A percentile compares a stretch with the other conserved stretches of the same genome.
phyloP scores from a whole-genome alignment of 106 monocot species.

The Hemerocallis citrina region DNA sequence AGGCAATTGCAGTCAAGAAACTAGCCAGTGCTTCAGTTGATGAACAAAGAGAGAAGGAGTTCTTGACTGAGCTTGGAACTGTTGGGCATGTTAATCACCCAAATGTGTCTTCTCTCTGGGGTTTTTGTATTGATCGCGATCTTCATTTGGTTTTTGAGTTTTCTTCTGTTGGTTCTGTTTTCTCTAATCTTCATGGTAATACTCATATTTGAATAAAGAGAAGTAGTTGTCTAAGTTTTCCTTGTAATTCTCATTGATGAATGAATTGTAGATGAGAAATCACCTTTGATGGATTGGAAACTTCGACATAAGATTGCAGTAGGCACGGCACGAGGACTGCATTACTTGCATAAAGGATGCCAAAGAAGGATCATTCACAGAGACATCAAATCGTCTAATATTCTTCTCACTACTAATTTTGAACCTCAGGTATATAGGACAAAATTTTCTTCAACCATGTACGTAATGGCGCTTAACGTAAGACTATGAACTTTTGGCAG shows the following conservation, averaged over 20 bases:
- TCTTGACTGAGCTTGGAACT: constrained; percentile 64
- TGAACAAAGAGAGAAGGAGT: constrained; percentile 69
- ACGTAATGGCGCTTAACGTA: too few species aligned
- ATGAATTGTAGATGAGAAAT: constrained; percentile 27
- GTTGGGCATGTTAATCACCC: constrained; percentile 64
- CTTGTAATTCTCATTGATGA: neutral
- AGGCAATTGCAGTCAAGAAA: constrained; percentile 53
- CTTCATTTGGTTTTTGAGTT: constrained; percentile 60
- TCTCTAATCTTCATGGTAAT: constrained; percentile 55
- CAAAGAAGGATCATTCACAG: constrained; percentile 66
- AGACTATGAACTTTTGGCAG: too few species aligned
- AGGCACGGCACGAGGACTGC: constrained; percentile 47
- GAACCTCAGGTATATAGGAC: constrained; percentile 35
- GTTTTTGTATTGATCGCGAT: constrained; percentile 59
- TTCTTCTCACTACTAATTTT: constrained; percentile 43
- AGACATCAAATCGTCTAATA: constrained; percentile 58
- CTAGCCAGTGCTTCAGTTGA: constrained; percentile 30
- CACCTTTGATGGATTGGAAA: constrained; percentile 38
- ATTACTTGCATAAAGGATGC: constrained; percentile 61
- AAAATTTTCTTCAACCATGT: too few species aligned
- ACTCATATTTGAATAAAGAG: neutral
- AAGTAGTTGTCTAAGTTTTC: neutral
- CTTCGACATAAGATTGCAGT: constrained; percentile 29
- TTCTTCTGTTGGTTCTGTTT: constrained; percentile 56
- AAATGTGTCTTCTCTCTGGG: constrained; percentile 48